Conservation (phyloP, 208 protist species). For the Vickermania ingenoplastis region DNA sequence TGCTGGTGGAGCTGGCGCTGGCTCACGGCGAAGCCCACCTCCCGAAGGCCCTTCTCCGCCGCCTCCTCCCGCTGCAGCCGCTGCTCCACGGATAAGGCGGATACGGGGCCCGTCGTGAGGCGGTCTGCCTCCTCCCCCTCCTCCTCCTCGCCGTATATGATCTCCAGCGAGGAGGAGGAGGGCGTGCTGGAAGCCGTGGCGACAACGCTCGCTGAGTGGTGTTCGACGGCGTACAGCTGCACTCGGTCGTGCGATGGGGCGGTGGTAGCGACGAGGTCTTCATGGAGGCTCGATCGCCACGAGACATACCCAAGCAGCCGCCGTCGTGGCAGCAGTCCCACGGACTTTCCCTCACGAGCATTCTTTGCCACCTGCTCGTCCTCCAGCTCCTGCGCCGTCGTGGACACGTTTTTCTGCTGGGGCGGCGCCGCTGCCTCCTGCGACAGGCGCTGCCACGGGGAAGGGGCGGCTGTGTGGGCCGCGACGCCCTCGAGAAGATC, state of each 20-base stretch:
- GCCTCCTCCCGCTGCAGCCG: background rate
- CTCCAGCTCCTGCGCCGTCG: background rate
- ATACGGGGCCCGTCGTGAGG: background rate
- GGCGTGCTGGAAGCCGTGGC: background rate
- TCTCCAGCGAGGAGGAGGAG: background rate
- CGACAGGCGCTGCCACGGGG: background rate
- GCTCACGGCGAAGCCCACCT: too few relatives aligned
- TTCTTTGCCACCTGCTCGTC: background rate
- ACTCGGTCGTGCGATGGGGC: background rate
- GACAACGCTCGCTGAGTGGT: background rate
- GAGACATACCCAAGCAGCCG: slow-evolving; percentile 8
- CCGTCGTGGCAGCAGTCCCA: too few relatives aligned
- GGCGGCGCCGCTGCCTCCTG: too few relatives aligned
- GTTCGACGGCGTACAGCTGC: background rate
- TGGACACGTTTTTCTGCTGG: too few relatives aligned
- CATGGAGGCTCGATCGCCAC: slow-evolving; percentile 15
- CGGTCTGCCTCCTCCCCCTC: background rate
- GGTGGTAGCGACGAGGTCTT: slow-evolving; percentile 12
- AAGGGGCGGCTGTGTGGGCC: too few relatives aligned
- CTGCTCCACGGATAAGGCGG: too few relatives aligned
- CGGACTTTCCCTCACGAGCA: background rate
- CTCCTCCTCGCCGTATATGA: background rate
- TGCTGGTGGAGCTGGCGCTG: too few relatives aligned
- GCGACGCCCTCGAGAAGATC: too few relatives aligned
- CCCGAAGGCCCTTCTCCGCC: background rate